Evolutionary conservation across 345 rosid genomes (phyloP).

Genomic region (Eucalyptus globulus): DNA sequence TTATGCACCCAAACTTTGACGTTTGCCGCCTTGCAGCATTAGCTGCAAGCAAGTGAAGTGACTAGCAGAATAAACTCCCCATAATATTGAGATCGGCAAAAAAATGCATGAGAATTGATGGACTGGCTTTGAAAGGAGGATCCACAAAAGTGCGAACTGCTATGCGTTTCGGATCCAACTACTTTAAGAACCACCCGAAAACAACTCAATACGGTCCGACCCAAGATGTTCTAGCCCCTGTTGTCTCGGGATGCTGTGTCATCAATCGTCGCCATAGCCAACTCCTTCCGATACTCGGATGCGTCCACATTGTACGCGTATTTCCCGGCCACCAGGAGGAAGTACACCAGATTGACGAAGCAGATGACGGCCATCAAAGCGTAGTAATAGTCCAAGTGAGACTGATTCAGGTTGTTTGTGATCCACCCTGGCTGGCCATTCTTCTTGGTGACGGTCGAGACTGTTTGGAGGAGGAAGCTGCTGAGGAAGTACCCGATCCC

Average conservation of each 20-base stretch:
- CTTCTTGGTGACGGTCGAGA: slow-evolving; percentile 29
- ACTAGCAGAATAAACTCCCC: not conserved
- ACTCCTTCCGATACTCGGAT: not conserved
- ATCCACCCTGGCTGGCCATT: slow-evolving; percentile 54
- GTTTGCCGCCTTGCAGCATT: not conserved
- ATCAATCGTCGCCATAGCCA: not conserved
- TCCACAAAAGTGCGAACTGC: not conserved
- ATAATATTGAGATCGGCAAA: not conserved
- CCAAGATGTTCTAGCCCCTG: not conserved
- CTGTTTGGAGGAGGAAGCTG: slow-evolving; percentile 33
- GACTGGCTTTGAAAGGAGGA: not conserved
- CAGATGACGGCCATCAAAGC: slow-evolving; percentile 34
- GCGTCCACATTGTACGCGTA: slow-evolving; percentile 48
- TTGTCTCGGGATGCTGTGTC: not conserved
- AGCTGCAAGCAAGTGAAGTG: not conserved
- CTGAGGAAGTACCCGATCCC: slow-evolving; percentile 64
- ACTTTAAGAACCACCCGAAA: not conserved
- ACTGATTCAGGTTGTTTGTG: slow-evolving; percentile 50
- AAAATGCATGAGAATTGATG: not conserved
- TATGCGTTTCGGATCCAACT: not conserved
- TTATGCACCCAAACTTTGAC: not conserved
- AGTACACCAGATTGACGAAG: slow-evolving; percentile 43
- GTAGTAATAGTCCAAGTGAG: slow-evolving; percentile 58
- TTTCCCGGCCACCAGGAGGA: slow-evolving; percentile 30
- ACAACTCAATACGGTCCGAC: not conserved